Conservation (phyloP, 305 asterid genomes). For the Caryopteris hybrid region DNA sequence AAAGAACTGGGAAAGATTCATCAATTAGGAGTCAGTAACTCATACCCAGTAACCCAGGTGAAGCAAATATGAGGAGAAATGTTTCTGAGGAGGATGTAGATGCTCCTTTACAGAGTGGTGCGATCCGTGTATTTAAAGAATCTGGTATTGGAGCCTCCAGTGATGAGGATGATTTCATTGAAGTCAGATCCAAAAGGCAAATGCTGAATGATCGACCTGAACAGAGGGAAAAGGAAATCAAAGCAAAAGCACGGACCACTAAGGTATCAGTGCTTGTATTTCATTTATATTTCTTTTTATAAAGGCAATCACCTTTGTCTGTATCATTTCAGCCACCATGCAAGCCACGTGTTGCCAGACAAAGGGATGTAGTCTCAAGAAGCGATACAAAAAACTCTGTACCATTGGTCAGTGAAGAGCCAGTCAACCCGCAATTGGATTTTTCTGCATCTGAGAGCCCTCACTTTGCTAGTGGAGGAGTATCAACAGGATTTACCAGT, state of each 20-base stretch:
- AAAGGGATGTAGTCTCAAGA: conserved; percentile 37
- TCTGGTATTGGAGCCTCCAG: conserved; percentile 95
- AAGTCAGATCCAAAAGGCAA: conserved; percentile 94
- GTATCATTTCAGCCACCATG: conserved; percentile 48
- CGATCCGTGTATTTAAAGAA: conserved; percentile 85
- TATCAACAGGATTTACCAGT: conserved; percentile 32
- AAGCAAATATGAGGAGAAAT: conserved; percentile 50
- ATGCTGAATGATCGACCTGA: conserved; percentile 94
- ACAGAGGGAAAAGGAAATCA: conserved; percentile 87
- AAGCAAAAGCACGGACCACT: conserved; percentile 60
- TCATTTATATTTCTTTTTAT: neutral
- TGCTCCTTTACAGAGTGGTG: conserved; percentile 95
- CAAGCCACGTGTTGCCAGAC: conserved; percentile 46
- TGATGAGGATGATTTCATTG: conserved; percentile 95
- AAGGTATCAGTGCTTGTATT: conserved; percentile 45
- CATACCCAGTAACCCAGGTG: conserved; percentile 32
- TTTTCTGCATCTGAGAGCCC: conserved; percentile 47
- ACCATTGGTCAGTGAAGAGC: conserved; percentile 38
- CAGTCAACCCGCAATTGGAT: conserved; percentile 32
- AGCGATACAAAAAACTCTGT: conserved; percentile 36
- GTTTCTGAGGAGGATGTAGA: conserved; percentile 78
- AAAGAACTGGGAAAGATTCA: conserved; percentile 38
- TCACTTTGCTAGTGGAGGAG: conserved; percentile 46
- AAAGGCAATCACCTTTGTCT: conserved; percentile 1
- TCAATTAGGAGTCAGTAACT: conserved; percentile 31